Base-by-base conservation (phyloP, 129 eudicot species). In the Chrysanthemum makinoi region DNA sequence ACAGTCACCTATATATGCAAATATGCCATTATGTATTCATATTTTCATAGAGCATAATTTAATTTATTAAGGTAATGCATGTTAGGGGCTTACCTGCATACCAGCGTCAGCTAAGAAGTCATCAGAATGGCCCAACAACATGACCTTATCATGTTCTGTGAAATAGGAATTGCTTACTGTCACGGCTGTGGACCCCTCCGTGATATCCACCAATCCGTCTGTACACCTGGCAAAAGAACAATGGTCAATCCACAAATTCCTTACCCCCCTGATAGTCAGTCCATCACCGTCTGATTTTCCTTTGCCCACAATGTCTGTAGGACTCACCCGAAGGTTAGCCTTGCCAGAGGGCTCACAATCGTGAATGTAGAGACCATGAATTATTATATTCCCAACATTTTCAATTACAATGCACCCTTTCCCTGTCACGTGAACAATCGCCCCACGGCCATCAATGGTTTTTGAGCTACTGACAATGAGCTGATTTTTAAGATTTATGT, bases 391-490 rank as follows among this genome's bases (percentile, higher is more conserved):
- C 47, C 86, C 86, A 1, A 89, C 82, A 11, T 89, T 83, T 72
- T 94, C 93, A 15, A 94, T 62, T 28, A 91, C 83, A 53, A 94
- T 82, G 82, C 98, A 94, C 10, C 97, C 98, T 54, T 85, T 83
- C 11, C 98, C 98, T 0, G 98, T 94, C 18, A 94, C 83, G 2
- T 81, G 86, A 28, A 94, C 91, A 10, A 83, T 70, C 14, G 91
- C 96, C 1, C 98, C 98, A 19, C 98, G 90, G 8, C 98, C 98
- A 60, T 94, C 98, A 4, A 94, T 86, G 44, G 98, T 94, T 75
- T 94, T 94, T 54, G 73, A 84, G 69, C 86, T 94, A 62, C 86
- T 94, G 66, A 94, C 83, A 30, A 89, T 84, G 47, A 94, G 85
- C 79, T 94, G 89, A 35, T 79, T 83, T 54, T 86, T 79, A 5